Evolutionary conservation across 257 asterid species (phyloP).

Genomic region (Ilex aquifolium): DNA sequence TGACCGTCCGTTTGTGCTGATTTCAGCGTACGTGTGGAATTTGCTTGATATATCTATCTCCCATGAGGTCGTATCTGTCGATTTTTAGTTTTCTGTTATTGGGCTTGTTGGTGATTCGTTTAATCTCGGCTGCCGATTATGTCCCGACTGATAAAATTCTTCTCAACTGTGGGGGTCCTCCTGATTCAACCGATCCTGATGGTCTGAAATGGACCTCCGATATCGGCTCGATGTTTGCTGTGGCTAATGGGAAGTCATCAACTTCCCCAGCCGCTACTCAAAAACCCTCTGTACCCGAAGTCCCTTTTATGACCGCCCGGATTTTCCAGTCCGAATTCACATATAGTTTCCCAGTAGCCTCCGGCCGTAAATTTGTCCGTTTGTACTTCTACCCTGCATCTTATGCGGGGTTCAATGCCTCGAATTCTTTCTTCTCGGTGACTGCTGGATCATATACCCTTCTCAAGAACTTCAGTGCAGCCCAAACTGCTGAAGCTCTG

Average conservation of each 20-base stretch:
- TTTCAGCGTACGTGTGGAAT: no score
- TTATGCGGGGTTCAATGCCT: constrained; percentile 46
- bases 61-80: not conserved
- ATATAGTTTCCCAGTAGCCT: constrained; percentile 71
- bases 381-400: constrained; percentile 80
- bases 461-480: constrained; percentile 71
- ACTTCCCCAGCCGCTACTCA: constrained; percentile 55
- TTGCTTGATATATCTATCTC: no score
- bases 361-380: constrained; percentile 77
- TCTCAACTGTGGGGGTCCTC: constrained; percentile 80
- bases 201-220: constrained; percentile 77
- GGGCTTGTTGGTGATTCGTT: constrained; percentile 2
- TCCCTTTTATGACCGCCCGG: constrained; percentile 88
- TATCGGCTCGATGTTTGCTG: constrained; percentile 59
- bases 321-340: constrained; percentile 66
- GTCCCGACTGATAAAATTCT: constrained; percentile 65
- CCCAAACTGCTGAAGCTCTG: constrained; percentile 53
- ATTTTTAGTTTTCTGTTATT: constrained; percentile 10
- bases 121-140: constrained; percentile 28
- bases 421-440: constrained; percentile 61
- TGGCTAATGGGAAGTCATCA: constrained; percentile 33
- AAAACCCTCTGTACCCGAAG: constrained; percentile 71
- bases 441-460: constrained; percentile 48
- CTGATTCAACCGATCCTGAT: constrained; percentile 51
- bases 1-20: no score